These are phyloP conservation scores for Heimioporus sp. DNA, from an alignment of 768 basidiomycete genomes.

Conservation along the genomic window DNA sequence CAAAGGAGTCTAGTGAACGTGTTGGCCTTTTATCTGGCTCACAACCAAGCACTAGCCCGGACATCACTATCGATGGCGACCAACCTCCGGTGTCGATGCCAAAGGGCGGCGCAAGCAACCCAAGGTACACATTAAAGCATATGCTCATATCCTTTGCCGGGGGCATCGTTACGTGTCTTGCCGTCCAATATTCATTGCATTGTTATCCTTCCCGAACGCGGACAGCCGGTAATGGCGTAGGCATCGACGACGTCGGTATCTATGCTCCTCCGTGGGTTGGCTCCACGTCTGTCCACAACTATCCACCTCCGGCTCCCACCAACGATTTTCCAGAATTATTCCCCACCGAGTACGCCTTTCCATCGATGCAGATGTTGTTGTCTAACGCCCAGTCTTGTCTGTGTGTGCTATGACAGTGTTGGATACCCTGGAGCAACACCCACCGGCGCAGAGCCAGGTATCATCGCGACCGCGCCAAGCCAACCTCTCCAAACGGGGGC, in stretches of 20 bases:
- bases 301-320: conserved; percentile 74
- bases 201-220: conserved; percentile 33
- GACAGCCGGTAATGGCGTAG: neutral
- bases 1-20: conserved; percentile 22
- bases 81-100: no score
- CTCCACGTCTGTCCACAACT: conserved; percentile 65
- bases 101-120: neutral
- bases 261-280: conserved; percentile 71
- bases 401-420: conserved; percentile 34
- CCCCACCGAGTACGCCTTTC: conserved; percentile 47
- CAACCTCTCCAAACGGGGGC: conserved; percentile 77
- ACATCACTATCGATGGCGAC: conserved; percentile 2
- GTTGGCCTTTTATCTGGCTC: conserved; percentile 36
- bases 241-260: conserved; percentile 24
- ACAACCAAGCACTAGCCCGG: conserved; percentile 6
- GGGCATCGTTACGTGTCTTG: conserved; percentile 50
- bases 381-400: neutral
- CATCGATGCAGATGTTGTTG: neutral
- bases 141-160: conserved; percentile 50
- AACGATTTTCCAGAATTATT: conserved; percentile 72
- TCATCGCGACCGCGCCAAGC: conserved; percentile 71
- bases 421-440: conserved; percentile 78
- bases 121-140: conserved; percentile 28
- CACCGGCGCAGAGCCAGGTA: conserved; percentile 75
- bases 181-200: conserved; percentile 44